Percentiles rank a stretch among this genome's conserved stretches.
These are phyloP conservation scores for Scedosporium apiospermum DNA, from an alignment of 2,329 filamentous ascomycete genomes.

Conservation along the genomic window DNA sequence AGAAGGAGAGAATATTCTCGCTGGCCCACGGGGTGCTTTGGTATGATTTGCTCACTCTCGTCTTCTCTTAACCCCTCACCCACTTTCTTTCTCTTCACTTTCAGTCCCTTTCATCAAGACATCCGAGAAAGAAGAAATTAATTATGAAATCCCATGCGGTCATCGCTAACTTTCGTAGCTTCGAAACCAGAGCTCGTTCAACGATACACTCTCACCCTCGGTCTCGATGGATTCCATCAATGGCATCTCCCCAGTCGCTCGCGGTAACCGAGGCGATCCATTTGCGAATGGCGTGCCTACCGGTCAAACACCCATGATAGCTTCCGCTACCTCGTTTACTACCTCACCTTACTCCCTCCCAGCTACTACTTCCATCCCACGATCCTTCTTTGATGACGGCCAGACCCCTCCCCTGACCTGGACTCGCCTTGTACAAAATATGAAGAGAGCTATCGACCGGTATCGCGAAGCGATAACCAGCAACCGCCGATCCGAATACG, in stretches of 20 bases:
- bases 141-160: too few species aligned
- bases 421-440: constrained; percentile 83
- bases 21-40: neutral
- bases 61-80: neutral
- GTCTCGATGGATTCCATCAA: constrained; percentile 89
- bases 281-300: constrained; percentile 31
- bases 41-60: neutral
- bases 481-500: constrained; percentile 79
- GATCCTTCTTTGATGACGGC: constrained; percentile 87
- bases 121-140: too few species aligned
- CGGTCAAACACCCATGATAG: constrained; percentile 38
- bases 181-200: constrained; percentile 55
- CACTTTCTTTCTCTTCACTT: neutral
- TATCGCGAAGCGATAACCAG: constrained; percentile 85
- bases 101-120: neutral
- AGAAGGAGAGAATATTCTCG: constrained; percentile 8
- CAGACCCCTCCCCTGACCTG: constrained; percentile 73
- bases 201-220: constrained; percentile 70
- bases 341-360: constrained; percentile 48
- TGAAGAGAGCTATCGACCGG: constrained; percentile 80
- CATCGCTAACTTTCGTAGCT: constrained; percentile 26
- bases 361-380: constrained; percentile 54
- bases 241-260: constrained; percentile 49
- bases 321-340: constrained; percentile 54
- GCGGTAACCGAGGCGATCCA: constrained; percentile 45